Conservation (phyloP, 1,284 basidiomycete genomes). For the Apiotrichum gracile region DNA sequence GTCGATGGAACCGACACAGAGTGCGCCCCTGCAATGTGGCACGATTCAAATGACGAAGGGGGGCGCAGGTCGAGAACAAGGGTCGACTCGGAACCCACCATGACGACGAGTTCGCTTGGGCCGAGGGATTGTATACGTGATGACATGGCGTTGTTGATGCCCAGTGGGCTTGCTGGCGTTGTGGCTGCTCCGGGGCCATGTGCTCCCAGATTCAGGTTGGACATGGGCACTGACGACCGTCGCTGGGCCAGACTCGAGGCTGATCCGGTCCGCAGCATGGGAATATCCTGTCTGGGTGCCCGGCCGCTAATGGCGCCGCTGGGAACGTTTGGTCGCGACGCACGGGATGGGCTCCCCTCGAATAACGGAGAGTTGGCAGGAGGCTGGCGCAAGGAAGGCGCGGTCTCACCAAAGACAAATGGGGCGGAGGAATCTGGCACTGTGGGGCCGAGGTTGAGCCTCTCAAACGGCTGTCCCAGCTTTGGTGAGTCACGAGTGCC, state of each 20-base stretch:
- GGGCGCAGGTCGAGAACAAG: slow-evolving; percentile 83
- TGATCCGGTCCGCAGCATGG: not conserved
- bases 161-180: not conserved
- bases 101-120: slow-evolving; percentile 7
- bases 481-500: slow-evolving; percentile 34
- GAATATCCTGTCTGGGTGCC: not conserved
- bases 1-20: slow-evolving; percentile 91
- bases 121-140: slow-evolving; percentile 22
- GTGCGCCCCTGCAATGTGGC: slow-evolving; percentile 66
- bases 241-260: slow-evolving; percentile 3
- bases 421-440: not conserved
- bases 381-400: not conserved
- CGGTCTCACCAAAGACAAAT: not conserved
- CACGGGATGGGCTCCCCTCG: not conserved
- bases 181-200: not conserved
- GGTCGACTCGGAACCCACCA: slow-evolving; percentile 21
- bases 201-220: not conserved
- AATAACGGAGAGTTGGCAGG: not conserved
- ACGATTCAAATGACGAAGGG: slow-evolving; percentile 62
- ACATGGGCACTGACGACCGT: slow-evolving; percentile 1
- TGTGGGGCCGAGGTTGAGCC: slow-evolving; percentile 36
- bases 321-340: not conserved
- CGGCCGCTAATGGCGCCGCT: not conserved
- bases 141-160: not conserved
- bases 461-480: slow-evolving; percentile 45